These are phyloP conservation scores for Liquidambar formosana DNA, from an alignment of 164 flowering plant genomes.

Conservation along the genomic window DNA sequence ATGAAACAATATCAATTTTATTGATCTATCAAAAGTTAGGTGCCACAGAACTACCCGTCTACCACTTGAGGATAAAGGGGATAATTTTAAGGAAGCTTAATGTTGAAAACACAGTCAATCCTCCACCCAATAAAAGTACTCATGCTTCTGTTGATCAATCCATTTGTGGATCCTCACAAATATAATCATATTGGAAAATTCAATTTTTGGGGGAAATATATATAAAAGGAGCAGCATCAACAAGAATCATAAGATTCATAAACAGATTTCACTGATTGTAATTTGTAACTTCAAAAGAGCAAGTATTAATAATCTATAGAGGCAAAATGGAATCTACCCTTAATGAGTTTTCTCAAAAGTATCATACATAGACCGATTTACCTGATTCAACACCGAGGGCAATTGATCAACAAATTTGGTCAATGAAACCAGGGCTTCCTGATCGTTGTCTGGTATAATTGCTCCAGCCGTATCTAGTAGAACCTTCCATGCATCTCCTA, in stretches of 20 bases:
- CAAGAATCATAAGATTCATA: too few relatives aligned
- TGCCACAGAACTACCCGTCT: background rate
- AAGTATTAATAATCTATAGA: too few relatives aligned
- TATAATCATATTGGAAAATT: background rate
- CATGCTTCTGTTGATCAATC: background rate
- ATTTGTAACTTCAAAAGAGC: too few relatives aligned
- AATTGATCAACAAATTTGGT: constrained; percentile 78
- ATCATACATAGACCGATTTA: constrained; percentile 7
- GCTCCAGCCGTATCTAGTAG: constrained; percentile 62
- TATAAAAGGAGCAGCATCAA: too few relatives aligned
- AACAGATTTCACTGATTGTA: too few relatives aligned
- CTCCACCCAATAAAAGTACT: background rate
- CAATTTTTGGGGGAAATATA: too few relatives aligned
- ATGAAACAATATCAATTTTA: background rate
- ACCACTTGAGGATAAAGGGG: background rate
- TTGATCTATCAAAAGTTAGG: background rate
- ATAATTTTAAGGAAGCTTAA: background rate
- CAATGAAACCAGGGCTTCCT: constrained; percentile 60
- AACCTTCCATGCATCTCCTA: constrained; percentile 75
- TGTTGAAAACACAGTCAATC: background rate
- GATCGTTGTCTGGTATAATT: constrained; percentile 50
- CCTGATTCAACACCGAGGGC: constrained; percentile 87
- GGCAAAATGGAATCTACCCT: too few relatives aligned
- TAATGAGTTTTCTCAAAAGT: background rate
- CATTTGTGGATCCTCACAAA: background rate